These are phyloP conservation scores for Neonectria magnoliae DNA, from an alignment of 2,329 filamentous ascomycete genomes.

Conservation along the genomic window DNA sequence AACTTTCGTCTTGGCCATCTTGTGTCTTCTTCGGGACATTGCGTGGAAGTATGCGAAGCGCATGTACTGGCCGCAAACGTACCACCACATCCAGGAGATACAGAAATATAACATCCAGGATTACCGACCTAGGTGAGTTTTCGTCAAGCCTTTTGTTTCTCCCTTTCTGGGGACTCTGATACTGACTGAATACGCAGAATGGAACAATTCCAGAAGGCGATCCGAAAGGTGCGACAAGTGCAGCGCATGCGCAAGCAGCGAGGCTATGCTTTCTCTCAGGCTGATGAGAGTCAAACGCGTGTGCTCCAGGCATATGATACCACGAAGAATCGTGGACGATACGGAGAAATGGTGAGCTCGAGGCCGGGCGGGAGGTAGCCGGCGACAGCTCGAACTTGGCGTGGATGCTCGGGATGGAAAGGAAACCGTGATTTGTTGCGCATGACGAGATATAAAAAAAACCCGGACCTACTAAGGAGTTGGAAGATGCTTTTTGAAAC, in stretches of 20 bases:
- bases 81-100: slow-evolving; percentile 99
- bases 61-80: slow-evolving; percentile 96
- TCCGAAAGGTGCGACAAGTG: slow-evolving; percentile 96
- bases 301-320: slow-evolving; percentile 98
- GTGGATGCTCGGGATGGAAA: slow-evolving; percentile 30
- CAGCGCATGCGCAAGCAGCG: slow-evolving; percentile 99
- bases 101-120: slow-evolving; percentile 99
- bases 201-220: slow-evolving; percentile 99
- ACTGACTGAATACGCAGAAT: slow-evolving; percentile 67
- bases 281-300: slow-evolving; percentile 93
- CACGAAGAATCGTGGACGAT: slow-evolving; percentile 87
- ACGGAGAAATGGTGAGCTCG: slow-evolving; percentile 87
- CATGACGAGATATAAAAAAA: slow-evolving; percentile 40
- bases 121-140: slow-evolving; percentile 86
- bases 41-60: slow-evolving; percentile 97
- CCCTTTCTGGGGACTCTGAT: neutral
- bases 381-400: slow-evolving; percentile 14
- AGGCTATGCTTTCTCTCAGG: slow-evolving; percentile 97
- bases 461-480: slow-evolving; percentile 36
- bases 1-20: slow-evolving; percentile 78
- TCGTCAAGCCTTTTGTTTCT: neutral
- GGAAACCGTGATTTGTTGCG: slow-evolving; percentile 30
- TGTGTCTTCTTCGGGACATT: slow-evolving; percentile 90
- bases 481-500: slow-evolving; percentile 37
- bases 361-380: slow-evolving; percentile 44